Evolutionary conservation across 345 rosid genomes (phyloP).

Genomic region (Citrus sinensis): DVS_A1.0 CM039168.1:6905001-6905500

Average conservation of each 20-base stretch:
- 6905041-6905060: too few species aligned
- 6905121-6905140: too few species aligned
- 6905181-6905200: neutral
- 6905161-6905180: too few species aligned
- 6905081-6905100: too few species aligned
- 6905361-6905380: neutral
- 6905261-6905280: neutral
- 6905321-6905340: neutral
- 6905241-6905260: neutral
- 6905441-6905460: neutral
- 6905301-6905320: neutral
- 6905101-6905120: too few species aligned
- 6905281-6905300: neutral
- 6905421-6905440: neutral
- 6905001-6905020: too few species aligned
- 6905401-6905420: neutral
- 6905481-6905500: neutral
- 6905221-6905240: neutral
- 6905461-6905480: neutral
- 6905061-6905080: too few species aligned
- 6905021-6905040: too few species aligned
- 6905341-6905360: neutral
- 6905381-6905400: neutral
- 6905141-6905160: too few species aligned
- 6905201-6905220: neutral